phyloP scores from a whole-genome alignment of 192 early-diverging fungal species.

The Backusella westeae region DNA sequence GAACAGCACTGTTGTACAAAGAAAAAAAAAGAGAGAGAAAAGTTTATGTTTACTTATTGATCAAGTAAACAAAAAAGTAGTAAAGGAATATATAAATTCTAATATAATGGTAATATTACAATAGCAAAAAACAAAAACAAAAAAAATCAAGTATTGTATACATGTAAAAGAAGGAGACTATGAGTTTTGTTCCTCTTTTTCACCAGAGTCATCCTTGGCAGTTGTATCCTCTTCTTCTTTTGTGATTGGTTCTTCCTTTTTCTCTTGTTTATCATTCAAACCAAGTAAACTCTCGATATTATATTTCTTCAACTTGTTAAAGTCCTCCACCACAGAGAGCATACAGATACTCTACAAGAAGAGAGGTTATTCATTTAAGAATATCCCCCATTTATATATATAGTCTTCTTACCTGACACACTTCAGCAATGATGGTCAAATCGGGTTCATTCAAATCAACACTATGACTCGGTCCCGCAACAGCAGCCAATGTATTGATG shows the following conservation, averaged over 20 bases:
- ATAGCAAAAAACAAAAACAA: neutral
- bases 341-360: slow-evolving; percentile 51
- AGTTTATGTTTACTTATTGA: neutral
- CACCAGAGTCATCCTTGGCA: neutral
- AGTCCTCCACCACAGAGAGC: slow-evolving; percentile 58
- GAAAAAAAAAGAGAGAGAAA: neutral
- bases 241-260: slow-evolving; percentile 1
- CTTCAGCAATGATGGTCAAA: slow-evolving; percentile 55
- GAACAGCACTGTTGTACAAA: neutral
- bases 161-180: neutral
- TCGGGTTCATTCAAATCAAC: slow-evolving; percentile 55
- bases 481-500: slow-evolving; percentile 42
- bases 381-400: too few species aligned
- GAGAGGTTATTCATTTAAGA: neutral
- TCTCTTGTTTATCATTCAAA: slow-evolving; percentile 15
- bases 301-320: slow-evolving; percentile 50
- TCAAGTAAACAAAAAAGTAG: neutral
- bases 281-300: slow-evolving; percentile 56
- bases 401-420: slow-evolving; percentile 45
- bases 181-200: neutral
- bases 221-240: neutral
- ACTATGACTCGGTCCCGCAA: slow-evolving; percentile 48
- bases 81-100: too few species aligned
- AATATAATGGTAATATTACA: neutral
- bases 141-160: too few species aligned